These are phyloP conservation scores for Avena insularis DNA, from an alignment of 176 grass and related monocot genomes.

Conservation along the genomic window DNA sequence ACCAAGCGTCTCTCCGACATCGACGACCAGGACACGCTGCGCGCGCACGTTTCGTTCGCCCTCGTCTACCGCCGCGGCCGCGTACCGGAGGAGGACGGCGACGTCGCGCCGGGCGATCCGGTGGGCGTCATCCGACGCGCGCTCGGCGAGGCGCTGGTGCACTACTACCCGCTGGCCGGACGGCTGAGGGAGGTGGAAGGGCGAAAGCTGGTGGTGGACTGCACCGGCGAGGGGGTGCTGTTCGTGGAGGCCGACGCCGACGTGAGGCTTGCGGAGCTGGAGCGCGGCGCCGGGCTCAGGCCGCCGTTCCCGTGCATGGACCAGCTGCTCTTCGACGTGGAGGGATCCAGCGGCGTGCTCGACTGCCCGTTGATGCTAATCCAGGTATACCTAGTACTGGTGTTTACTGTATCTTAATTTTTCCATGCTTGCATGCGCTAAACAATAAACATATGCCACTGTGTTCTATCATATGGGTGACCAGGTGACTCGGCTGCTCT, in stretches of 20 bases:
- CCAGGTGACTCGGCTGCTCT: slow-evolving; percentile 59
- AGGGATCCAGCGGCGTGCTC: not conserved
- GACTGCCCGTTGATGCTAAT: slow-evolving; percentile 44
- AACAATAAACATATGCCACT: not conserved
- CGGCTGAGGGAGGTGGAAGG: slow-evolving; percentile 43
- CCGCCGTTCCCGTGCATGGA: slow-evolving; percentile 54
- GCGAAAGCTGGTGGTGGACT: slow-evolving; percentile 59
- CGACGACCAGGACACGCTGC: slow-evolving; percentile 54
- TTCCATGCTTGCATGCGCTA: not conserved
- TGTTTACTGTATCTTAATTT: no score
- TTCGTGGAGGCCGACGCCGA: slow-evolving; percentile 66
- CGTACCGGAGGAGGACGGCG: not conserved
- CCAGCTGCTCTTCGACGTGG: slow-evolving; percentile 47
- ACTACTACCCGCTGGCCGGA: slow-evolving; percentile 62
- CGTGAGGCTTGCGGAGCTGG: slow-evolving; percentile 43
- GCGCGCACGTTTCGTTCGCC: not conserved
- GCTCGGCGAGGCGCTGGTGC: slow-evolving; percentile 50
- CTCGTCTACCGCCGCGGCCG: slow-evolving; percentile 45
- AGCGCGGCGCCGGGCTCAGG: not conserved
- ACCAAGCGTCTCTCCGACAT: slow-evolving; percentile 63
- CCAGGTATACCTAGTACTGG: slow-evolving; percentile 24
- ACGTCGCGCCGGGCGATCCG: slow-evolving; percentile 22
- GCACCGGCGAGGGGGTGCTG: slow-evolving; percentile 52
- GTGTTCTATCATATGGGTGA: not conserved
- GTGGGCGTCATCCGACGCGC: slow-evolving; percentile 25